Conservation (phyloP, 768 basidiomycete genomes). For the Leccinum aurantiacum region DNA sequence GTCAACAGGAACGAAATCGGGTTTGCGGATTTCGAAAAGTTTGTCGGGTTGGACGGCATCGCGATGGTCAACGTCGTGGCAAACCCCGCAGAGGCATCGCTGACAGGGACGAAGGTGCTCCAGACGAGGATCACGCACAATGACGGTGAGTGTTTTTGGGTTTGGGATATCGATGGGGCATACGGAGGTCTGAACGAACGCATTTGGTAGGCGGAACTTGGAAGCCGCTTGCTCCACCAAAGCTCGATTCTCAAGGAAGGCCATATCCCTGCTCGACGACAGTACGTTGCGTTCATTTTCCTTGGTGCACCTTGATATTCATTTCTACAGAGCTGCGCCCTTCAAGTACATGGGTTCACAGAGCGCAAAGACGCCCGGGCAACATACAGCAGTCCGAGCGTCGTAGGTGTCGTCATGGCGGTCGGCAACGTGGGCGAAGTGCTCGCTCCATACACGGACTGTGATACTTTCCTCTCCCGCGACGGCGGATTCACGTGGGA, state of each 20-base stretch:
- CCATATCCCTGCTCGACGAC: constrained; percentile 68
- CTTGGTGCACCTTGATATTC: constrained; percentile 1
- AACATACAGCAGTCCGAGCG: constrained; percentile 90
- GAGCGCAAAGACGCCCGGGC: constrained; percentile 88
- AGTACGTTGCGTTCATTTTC: constrained; percentile 39
- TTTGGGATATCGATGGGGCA: neutral
- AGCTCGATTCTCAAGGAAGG: constrained; percentile 69
- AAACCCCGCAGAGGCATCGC: constrained; percentile 71
- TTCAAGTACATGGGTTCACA: constrained; percentile 96
- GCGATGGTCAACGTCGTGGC: constrained; percentile 89
- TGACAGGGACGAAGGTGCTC: constrained; percentile 71
- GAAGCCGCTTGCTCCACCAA: constrained; percentile 79
- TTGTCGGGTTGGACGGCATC: constrained; percentile 93
- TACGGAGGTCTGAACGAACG: neutral
- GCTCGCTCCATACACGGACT: constrained; percentile 77
- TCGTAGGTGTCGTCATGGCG: constrained; percentile 91
- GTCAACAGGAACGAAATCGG: constrained; percentile 89
- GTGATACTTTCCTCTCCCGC: constrained; percentile 94
- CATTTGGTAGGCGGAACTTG: constrained; percentile 69
- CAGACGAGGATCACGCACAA: constrained; percentile 94
- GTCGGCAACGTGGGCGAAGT: constrained; percentile 93
- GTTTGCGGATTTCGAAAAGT: constrained; percentile 97
- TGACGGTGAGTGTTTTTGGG: constrained; percentile 60
- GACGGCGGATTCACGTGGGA: constrained; percentile 98
- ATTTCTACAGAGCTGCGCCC: constrained; percentile 63